Conservation (phyloP, 257 asterid species). For the Solanum dulcamara region DNA sequence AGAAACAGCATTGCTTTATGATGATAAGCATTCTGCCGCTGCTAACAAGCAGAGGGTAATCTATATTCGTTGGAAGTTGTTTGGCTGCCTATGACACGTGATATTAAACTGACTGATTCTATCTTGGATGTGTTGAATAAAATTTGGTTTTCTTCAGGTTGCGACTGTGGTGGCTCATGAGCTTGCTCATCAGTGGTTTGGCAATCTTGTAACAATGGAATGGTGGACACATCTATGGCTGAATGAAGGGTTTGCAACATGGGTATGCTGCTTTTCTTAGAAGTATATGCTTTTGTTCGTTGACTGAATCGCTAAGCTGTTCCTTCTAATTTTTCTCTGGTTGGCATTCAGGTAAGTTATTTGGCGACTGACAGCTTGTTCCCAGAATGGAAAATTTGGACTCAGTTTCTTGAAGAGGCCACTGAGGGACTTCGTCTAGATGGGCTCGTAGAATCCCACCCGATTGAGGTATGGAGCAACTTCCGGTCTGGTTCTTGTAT, state of each 20-base stretch:
- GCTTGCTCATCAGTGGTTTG: constrained; percentile 98
- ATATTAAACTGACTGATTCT: not conserved
- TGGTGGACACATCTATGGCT: constrained; percentile 99
- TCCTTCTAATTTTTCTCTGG: not conserved
- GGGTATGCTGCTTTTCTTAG: constrained; percentile 40
- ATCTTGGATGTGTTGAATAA: not conserved
- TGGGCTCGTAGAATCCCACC: constrained; percentile 90
- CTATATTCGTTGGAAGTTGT: constrained; percentile 3
- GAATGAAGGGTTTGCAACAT: constrained; percentile 95
- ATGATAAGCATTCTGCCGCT: constrained; percentile 96
- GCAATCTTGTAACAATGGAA: constrained; percentile 97
- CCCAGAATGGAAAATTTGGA: constrained; percentile 95
- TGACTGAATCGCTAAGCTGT: not conserved
- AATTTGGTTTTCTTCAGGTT: constrained; percentile 40
- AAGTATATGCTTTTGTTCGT: constrained; percentile 3
- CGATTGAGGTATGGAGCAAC: constrained; percentile 59
- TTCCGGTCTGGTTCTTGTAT: not conserved
- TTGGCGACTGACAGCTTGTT: constrained; percentile 79
- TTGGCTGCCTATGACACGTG: not conserved
- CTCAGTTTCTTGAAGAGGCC: constrained; percentile 83
- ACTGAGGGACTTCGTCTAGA: constrained; percentile 77
- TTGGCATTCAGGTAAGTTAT: constrained; percentile 69
- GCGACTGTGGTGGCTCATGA: constrained; percentile 93
- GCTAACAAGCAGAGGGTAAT: constrained; percentile 91
- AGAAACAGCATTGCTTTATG: constrained; percentile 86